Evolutionary conservation across 345 rosid species (phyloP).

Genomic region (Citrus australasica): DNA sequence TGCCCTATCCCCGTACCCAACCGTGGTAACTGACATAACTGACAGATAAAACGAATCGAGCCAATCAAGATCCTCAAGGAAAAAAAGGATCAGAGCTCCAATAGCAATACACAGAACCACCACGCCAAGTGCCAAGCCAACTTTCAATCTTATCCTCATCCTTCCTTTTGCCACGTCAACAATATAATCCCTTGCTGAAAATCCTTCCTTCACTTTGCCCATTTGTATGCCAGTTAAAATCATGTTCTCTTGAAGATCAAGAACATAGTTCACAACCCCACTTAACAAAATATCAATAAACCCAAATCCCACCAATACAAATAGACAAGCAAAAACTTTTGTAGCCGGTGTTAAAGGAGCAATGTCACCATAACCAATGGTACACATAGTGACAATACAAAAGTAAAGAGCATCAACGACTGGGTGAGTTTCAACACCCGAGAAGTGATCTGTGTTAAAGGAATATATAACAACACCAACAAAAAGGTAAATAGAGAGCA

Average conservation of each 20-base stretch:
- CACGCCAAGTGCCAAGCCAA: constrained; percentile 60
- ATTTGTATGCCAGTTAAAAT: constrained; percentile 44
- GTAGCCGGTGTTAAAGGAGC: constrained; percentile 61
- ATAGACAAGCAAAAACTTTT: constrained; percentile 61
- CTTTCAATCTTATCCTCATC: constrained; percentile 84
- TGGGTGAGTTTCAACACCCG: constrained; percentile 77
- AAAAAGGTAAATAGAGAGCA: constrained; percentile 49
- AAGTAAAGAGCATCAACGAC: constrained; percentile 75
- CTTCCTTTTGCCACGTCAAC: constrained; percentile 66
- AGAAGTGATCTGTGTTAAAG: constrained; percentile 53
- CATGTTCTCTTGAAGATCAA: constrained; percentile 64
- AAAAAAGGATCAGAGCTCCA: constrained; percentile 51
- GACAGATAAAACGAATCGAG: constrained; percentile 68
- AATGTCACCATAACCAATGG: constrained; percentile 82
- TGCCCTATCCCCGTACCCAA: constrained; percentile 72
- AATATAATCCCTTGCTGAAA: constrained; percentile 47
- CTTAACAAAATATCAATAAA: constrained; percentile 60
- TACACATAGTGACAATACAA: constrained; percentile 82
- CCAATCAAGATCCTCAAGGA: constrained; percentile 51
- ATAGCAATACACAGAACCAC: constrained; percentile 59
- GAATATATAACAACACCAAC: constrained; percentile 63
- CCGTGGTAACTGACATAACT: constrained; percentile 81
- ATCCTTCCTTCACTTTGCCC: constrained; percentile 22
- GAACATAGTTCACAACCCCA: constrained; percentile 62
- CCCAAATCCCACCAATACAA: constrained; percentile 70